Percentiles rank a stretch among this genome's conserved stretches.
Evolutionary conservation across 768 basidiomycete species (phyloP).

Genomic region (Phlebiopsis gigantea): DNA sequence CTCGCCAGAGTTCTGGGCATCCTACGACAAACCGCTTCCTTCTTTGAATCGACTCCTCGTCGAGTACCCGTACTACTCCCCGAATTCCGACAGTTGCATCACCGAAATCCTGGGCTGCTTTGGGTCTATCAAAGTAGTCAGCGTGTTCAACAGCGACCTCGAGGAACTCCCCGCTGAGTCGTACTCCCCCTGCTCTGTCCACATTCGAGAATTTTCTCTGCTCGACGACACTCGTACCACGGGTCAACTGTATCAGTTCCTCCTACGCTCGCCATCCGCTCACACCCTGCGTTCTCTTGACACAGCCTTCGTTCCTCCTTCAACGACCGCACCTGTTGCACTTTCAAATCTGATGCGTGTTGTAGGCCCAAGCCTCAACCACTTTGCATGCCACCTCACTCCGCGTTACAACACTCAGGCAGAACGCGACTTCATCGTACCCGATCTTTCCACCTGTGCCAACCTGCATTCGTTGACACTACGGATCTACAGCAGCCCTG

Average conservation of each 20-base stretch:
- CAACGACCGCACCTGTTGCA: background rate
- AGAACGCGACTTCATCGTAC: background rate
- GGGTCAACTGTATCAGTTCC: background rate
- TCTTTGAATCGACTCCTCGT: background rate
- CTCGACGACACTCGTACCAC: background rate
- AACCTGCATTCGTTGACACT: background rate
- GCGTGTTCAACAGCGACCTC: background rate
- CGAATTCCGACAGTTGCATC: background rate
- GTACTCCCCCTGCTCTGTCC: background rate
- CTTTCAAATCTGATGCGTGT: background rate
- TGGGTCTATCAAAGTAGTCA: background rate
- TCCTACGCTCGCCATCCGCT: background rate
- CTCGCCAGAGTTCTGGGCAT: background rate
- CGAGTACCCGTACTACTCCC: background rate
- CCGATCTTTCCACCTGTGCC: background rate
- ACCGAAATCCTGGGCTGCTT: background rate
- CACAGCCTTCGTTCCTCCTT: background rate
- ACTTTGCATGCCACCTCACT: background rate
- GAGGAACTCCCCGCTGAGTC: background rate
- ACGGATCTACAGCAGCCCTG: background rate
- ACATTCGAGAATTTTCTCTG: background rate
- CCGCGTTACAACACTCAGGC: background rate
- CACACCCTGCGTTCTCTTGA: background rate
- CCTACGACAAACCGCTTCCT: background rate
- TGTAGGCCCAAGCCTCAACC: background rate